These are phyloP conservation scores for Cyclotella distinguenda DNA, from an alignment of 108 stramenopile genomes.

Conservation along the genomic window DNA sequence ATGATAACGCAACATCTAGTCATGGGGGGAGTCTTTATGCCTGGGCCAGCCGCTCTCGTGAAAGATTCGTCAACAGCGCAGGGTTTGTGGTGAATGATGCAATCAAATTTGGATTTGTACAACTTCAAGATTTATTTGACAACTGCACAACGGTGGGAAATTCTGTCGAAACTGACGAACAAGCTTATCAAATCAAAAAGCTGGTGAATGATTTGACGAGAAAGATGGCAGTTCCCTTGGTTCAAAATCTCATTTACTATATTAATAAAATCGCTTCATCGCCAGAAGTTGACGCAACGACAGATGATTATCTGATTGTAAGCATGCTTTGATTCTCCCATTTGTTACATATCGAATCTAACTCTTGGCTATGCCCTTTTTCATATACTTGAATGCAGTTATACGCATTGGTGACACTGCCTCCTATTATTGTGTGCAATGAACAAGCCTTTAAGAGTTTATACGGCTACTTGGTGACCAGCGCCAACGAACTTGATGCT, in stretches of 20 bases:
- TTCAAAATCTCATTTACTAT: slow-evolving; percentile 73
- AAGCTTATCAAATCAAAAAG: slow-evolving; percentile 29
- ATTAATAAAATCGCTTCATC: slow-evolving; percentile 6
- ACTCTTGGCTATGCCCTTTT: neutral
- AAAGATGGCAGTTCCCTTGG: slow-evolving; percentile 68
- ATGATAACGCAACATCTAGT: slow-evolving; percentile 47
- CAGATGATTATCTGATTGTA: slow-evolving; percentile 17
- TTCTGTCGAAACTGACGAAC: slow-evolving; percentile 9
- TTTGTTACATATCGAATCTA: neutral
- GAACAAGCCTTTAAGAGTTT: slow-evolving; percentile 12
- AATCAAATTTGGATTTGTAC: slow-evolving; percentile 44
- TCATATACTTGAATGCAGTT: neutral
- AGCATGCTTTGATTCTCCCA: neutral
- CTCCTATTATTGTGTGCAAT: slow-evolving; percentile 28
- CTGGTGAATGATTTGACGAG: slow-evolving; percentile 21
- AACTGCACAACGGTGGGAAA: slow-evolving; percentile 20
- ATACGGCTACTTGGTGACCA: slow-evolving; percentile 22
- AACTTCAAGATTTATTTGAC: slow-evolving; percentile 28
- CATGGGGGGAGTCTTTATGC: slow-evolving; percentile 69
- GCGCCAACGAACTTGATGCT: slow-evolving; percentile 4
- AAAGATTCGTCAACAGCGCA: slow-evolving; percentile 48
- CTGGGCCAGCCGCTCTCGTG: slow-evolving; percentile 53
- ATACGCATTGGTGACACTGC: slow-evolving; percentile 24
- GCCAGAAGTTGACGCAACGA: neutral
- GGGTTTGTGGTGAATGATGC: slow-evolving; percentile 52